Conservation (phyloP, 2,329 filamentous ascomycete genomes). For the Beauveria caledonica region DNA sequence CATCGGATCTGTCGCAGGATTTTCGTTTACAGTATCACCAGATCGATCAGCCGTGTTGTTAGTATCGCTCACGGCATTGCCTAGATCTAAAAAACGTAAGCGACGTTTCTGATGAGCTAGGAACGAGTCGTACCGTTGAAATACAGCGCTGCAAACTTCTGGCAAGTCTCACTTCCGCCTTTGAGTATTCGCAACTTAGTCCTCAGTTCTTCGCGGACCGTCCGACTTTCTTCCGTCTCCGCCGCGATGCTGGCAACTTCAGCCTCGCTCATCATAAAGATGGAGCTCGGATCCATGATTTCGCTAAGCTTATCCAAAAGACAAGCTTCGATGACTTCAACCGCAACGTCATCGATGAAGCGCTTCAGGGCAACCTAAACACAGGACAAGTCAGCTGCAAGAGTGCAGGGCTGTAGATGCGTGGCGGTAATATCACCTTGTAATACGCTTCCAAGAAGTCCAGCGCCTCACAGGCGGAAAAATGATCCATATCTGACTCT, state of each 20-base stretch:
- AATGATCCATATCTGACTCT: conserved; percentile 21
- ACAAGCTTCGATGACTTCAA: conserved; percentile 18
- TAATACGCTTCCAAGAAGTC: conserved; percentile 34
- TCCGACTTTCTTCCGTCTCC: conserved; percentile 14
- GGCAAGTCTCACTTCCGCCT: not conserved
- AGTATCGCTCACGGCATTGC: not conserved
- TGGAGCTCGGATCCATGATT: conserved; percentile 15
- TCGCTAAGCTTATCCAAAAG: conserved; percentile 15
- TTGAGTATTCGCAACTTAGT: not conserved
- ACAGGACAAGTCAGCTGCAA: not conserved
- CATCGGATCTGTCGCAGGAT: not conserved
- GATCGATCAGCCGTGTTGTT: not conserved
- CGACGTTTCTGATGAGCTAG: not conserved
- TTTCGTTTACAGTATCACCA: not conserved
- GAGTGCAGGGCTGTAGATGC: not conserved
- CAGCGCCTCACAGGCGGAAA: conserved; percentile 24
- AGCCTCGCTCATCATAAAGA: conserved; percentile 15
- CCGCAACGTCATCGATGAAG: conserved; percentile 18
- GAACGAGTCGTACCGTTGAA: not conserved
- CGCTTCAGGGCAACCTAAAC: conserved; percentile 16
- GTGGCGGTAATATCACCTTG: conserved; percentile 20
- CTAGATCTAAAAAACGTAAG: not conserved
- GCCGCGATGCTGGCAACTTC: conserved; percentile 16
- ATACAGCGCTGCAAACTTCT: not conserved
- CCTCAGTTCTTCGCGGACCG: not conserved